Conservation (phyloP, 2,329 filamentous ascomycete genomes). For the Pseudocercospora macadamiae region DNA sequence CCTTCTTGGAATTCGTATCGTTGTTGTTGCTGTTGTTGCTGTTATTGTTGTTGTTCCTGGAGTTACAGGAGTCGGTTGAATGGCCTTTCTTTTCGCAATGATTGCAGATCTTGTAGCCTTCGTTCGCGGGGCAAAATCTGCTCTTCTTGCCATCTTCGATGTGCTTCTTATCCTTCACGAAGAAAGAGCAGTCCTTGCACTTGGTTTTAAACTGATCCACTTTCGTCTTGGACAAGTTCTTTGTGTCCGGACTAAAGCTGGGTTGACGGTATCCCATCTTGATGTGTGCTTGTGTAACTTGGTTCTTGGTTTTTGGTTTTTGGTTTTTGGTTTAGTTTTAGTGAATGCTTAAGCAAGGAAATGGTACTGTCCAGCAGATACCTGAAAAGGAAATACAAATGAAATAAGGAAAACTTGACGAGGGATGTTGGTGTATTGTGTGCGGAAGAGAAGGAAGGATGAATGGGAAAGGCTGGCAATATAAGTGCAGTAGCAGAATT, state of each 20-base stretch:
- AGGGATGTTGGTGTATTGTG: slow-evolving; percentile 5
- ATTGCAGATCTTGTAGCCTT: not conserved
- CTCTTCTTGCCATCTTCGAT: not conserved
- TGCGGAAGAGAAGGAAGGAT: not conserved
- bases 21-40: not conserved
- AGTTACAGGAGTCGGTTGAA: not conserved
- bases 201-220: not conserved
- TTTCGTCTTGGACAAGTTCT: not conserved
- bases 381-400: slow-evolving; percentile 11
- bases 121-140: not conserved
- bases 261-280: not conserved
- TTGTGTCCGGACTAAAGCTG: not conserved
- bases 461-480: not conserved
- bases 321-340: not conserved
- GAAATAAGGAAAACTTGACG: slow-evolving; percentile 9
- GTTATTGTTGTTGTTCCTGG: slow-evolving; percentile 10
- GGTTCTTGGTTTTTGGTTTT: not conserved
- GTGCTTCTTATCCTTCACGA: not conserved
- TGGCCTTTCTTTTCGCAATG: not conserved
- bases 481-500: not conserved
- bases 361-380: slow-evolving; percentile 19
- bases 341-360: not conserved
- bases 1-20: slow-evolving; percentile 2
- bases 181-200: not conserved
- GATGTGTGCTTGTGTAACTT: not conserved